These are phyloP conservation scores for Elsinoe fawcettii DNA, from an alignment of 2,329 filamentous ascomycete genomes.

Conservation along the genomic window DNA sequence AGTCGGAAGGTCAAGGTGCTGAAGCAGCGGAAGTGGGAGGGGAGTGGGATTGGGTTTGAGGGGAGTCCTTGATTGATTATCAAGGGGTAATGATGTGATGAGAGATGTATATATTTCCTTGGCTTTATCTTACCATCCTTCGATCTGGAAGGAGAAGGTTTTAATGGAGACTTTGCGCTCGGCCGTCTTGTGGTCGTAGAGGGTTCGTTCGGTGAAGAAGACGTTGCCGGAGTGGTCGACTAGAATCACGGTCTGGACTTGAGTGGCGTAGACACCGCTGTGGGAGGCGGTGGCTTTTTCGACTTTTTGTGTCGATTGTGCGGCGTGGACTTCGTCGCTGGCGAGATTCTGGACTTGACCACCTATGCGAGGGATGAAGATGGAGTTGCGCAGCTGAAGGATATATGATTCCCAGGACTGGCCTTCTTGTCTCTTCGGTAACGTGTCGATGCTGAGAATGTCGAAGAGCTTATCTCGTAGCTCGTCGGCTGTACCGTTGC, in stretches of 20 bases:
- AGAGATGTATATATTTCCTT: slow-evolving; percentile 15
- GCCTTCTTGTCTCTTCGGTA: slow-evolving; percentile 44
- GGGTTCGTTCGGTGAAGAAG: slow-evolving; percentile 55
- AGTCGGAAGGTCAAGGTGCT: slow-evolving; percentile 44
- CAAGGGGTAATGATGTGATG: not conserved
- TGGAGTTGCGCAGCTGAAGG: slow-evolving; percentile 49
- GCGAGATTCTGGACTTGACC: slow-evolving; percentile 34
- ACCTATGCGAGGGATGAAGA: slow-evolving; percentile 53
- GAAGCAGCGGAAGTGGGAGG: slow-evolving; percentile 43
- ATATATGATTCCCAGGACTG: slow-evolving; percentile 50
- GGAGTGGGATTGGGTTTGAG: slow-evolving; percentile 27
- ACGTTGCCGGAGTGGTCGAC: slow-evolving; percentile 48
- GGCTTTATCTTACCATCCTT: slow-evolving; percentile 28
- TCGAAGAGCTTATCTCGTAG: slow-evolving; percentile 46
- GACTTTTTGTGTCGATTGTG: slow-evolving; percentile 19
- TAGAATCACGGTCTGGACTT: slow-evolving; percentile 56
- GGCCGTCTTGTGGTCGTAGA: slow-evolving; percentile 49
- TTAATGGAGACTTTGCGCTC: slow-evolving; percentile 39
- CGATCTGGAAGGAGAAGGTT: slow-evolving; percentile 42
- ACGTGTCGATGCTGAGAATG: slow-evolving; percentile 47
- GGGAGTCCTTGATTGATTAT: slow-evolving; percentile 18
- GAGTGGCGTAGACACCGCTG: slow-evolving; percentile 53
- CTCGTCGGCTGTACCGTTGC: slow-evolving; percentile 39
- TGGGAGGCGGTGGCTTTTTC: slow-evolving; percentile 22
- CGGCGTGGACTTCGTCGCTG: slow-evolving; percentile 36